Base-by-base conservation (phyloP, 2,329 filamentous ascomycete species). In the Gnomoniopsis sp. region DNA sequence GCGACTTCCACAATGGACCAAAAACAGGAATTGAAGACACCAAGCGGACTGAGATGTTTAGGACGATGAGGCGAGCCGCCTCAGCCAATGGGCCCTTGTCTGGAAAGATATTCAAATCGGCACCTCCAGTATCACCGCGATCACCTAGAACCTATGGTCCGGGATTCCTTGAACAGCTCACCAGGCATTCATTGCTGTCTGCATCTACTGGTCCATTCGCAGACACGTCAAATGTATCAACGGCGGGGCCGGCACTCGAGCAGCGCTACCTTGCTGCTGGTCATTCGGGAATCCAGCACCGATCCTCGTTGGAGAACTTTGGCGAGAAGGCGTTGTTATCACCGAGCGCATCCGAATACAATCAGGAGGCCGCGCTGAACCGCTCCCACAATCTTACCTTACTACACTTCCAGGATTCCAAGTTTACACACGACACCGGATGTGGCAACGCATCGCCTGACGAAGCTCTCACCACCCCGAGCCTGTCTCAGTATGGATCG, bases 1-100 rank as follows among this genome's bases (percentile, higher is more conserved):
- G 79, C 53, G 77, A 72, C 62, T 76, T 72, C 44, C 75, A 79
- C 0, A 75, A 71, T 26, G 73, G 72, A 3, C 76, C 79, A 8
- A 80, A 78, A 68, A 79, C 79, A 0, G 78, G 74, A 1, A 64
- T 79, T 6, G 82, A 84, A n/a, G 68, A 74, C 55, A 65, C 73
- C 19, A 76, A 76, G 64, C 72, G 79, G 34, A 64, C 71, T 19
- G 80, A 83, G 23, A 70, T 74, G 19, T 71, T 75, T 2, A 76
- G 75, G 60, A 77, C 79, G 2, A 81, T 85, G 71, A 77, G 81
- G 23, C 78, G 82, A 46, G 82, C 84, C 47, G 77, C 78, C 15
- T 85, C 82, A 2, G 75, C 79, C 10, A 78, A 75, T 3, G 78
- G 81, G 6, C 69, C 64, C 51, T 67, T 76, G 49, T 62, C 71